Conservation (phyloP, 2,329 filamentous ascomycete species). For the Cladophialophora chaetospira region DNA sequence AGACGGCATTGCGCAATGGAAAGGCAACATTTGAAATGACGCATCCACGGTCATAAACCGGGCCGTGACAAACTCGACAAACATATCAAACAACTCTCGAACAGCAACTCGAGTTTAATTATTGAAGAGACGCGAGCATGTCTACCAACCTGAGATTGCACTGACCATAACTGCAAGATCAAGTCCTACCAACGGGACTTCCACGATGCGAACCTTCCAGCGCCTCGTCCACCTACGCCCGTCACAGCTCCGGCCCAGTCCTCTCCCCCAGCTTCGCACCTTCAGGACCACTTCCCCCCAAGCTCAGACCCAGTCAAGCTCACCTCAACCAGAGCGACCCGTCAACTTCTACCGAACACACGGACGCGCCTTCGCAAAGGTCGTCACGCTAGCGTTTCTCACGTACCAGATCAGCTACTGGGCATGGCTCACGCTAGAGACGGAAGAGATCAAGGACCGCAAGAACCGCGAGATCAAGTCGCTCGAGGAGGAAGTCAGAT, state of each 20-base stretch:
- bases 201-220: background rate
- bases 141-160: too few relatives aligned
- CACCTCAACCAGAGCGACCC: slow-evolving; percentile 12
- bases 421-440: slow-evolving; percentile 52
- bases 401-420: slow-evolving; percentile 53
- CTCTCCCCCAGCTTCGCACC: background rate
- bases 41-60: too few relatives aligned
- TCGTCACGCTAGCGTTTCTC: slow-evolving; percentile 51
- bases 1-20: too few relatives aligned
- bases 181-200: too few relatives aligned
- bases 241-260: background rate
- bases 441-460: slow-evolving; percentile 45
- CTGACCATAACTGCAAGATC: too few relatives aligned
- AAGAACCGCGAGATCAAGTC: slow-evolving; percentile 40
- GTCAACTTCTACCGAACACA: slow-evolving; percentile 32
- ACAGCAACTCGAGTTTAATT: too few relatives aligned
- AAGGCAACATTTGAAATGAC: too few relatives aligned
- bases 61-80: too few relatives aligned
- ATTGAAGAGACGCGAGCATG: too few relatives aligned
- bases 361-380: slow-evolving; percentile 49
- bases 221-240: background rate
- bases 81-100: too few relatives aligned
- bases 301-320: slow-evolving; percentile 1
- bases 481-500: slow-evolving; percentile 31
- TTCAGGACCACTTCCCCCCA: background rate